These are phyloP conservation scores for Colletotrichum sp. DNA, from an alignment of 2,329 filamentous ascomycete genomes.

Conservation along the genomic window DNA sequence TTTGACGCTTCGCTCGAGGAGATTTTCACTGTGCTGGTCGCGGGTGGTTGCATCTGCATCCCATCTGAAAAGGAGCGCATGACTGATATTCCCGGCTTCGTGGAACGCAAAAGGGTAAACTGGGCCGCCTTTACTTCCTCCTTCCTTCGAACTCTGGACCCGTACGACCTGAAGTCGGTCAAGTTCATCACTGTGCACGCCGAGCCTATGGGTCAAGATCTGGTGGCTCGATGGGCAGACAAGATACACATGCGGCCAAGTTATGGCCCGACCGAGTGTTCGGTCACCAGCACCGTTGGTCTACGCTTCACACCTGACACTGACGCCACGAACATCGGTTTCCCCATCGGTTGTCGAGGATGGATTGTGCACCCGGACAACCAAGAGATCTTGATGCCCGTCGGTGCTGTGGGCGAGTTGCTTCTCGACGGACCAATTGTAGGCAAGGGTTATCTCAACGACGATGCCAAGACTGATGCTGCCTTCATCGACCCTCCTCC, in stretches of 20 bases:
- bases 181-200: conserved; percentile 36
- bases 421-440: conserved; percentile 8
- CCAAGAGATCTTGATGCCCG: background rate
- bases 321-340: conserved; percentile 20
- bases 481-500: background rate
- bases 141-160: conserved; percentile 51
- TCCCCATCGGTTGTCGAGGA: conserved; percentile 25
- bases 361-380: conserved; percentile 29
- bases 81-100: conserved; percentile 51
- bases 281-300: conserved; percentile 30
- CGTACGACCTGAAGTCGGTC: conserved; percentile 37
- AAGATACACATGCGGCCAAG: conserved; percentile 23
- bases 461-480: background rate
- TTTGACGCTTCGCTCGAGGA: conserved; percentile 58
- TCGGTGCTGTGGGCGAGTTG: conserved; percentile 12
- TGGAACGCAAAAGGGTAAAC: conserved; percentile 54
- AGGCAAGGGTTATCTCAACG: conserved; percentile 6
- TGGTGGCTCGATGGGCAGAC: conserved; percentile 25
- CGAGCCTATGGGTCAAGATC: conserved; percentile 26
- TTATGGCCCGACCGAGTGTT: conserved; percentile 32
- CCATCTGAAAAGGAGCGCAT: conserved; percentile 42
- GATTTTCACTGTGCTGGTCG: conserved; percentile 53
- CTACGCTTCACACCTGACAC: conserved; percentile 20
- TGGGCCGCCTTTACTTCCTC: conserved; percentile 62
- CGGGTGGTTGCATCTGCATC: conserved; percentile 45